Conservation (phyloP, 192 early-diverging fungal species). For the Dissophora ornata region DNA sequence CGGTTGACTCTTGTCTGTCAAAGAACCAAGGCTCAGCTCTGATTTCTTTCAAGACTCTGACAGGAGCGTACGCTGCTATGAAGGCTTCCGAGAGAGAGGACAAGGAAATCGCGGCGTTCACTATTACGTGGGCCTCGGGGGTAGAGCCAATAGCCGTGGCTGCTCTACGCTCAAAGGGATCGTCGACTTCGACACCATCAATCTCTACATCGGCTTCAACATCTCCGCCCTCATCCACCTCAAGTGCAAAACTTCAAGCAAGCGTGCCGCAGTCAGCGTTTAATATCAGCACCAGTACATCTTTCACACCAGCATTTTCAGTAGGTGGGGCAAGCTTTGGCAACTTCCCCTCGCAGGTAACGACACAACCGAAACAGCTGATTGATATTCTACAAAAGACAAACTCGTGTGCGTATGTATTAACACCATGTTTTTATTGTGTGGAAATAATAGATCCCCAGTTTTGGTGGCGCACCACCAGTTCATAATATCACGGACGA, state of each 20-base stretch:
- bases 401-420: too few relatives aligned
- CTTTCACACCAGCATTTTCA: slow-evolving; percentile 16
- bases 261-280: slow-evolving; percentile 15
- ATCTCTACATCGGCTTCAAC: slow-evolving; percentile 17
- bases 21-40: slow-evolving; percentile 57
- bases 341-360: slow-evolving; percentile 24
- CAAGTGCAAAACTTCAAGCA: neutral
- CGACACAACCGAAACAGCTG: too few relatives aligned
- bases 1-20: slow-evolving; percentile 56
- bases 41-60: slow-evolving; percentile 57
- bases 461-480: slow-evolving; percentile 13
- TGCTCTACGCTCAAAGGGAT: slow-evolving; percentile 37
- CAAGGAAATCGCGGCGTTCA: slow-evolving; percentile 45
- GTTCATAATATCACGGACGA: slow-evolving; percentile 41
- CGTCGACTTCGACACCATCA: slow-evolving; percentile 9
- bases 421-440: neutral
- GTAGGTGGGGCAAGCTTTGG: slow-evolving; percentile 17
- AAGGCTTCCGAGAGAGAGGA: slow-evolving; percentile 48
- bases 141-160: slow-evolving; percentile 52
- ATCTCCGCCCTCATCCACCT: slow-evolving; percentile 4
- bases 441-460: slow-evolving; percentile 11
- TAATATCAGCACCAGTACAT: slow-evolving; percentile 16
- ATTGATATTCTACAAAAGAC: too few relatives aligned
- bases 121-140: slow-evolving; percentile 60
- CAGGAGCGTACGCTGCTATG: slow-evolving; percentile 59